A percentile compares a stretch with the other conserved stretches of the same genome.
Evolutionary conservation across 202 grass and related monocot genomes (phyloP).

Genomic region (Schoenoplectus tabernaemontani): DNA sequence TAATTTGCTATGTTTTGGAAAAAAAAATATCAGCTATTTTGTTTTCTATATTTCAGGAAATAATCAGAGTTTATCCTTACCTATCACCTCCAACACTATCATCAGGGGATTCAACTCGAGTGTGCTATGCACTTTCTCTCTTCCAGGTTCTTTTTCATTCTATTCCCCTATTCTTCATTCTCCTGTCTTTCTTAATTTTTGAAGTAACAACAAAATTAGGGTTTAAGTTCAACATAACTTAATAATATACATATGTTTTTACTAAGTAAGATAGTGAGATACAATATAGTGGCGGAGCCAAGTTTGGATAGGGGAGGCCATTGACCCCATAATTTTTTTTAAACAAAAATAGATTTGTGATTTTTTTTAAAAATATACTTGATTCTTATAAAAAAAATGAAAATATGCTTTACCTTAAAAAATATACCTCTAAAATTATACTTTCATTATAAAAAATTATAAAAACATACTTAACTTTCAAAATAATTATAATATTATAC

Average conservation of each 20-base stretch:
- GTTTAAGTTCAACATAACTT: neutral
- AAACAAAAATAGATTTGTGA: too few species aligned
- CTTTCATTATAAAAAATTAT: too few species aligned
- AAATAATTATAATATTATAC: too few species aligned
- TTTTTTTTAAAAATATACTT: too few species aligned
- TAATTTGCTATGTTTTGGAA: neutral
- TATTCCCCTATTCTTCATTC: neutral
- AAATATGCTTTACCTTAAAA: too few species aligned
- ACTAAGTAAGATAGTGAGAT: neutral
- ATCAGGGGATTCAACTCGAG: constrained; percentile 24
- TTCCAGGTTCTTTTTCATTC: constrained; percentile 25
- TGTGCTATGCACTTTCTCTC: constrained; percentile 24
- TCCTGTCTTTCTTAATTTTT: neutral
- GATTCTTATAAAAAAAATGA: too few species aligned
- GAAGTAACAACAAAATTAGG: neutral
- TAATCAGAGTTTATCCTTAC: constrained; percentile 25
- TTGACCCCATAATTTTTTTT: too few species aligned
- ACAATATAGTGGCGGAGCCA: too few species aligned
- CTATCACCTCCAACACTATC: constrained; percentile 27
- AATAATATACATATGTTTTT: neutral
- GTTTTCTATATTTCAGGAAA: constrained; percentile 20
- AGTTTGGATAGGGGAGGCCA: too few species aligned
- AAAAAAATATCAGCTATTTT: neutral
- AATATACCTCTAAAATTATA: too few species aligned
- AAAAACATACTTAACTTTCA: too few species aligned